Evolutionary conservation across 192 early-diverging fungal genomes (phyloP).

Genomic region (Phlyctochytrium bullatum): DNA sequence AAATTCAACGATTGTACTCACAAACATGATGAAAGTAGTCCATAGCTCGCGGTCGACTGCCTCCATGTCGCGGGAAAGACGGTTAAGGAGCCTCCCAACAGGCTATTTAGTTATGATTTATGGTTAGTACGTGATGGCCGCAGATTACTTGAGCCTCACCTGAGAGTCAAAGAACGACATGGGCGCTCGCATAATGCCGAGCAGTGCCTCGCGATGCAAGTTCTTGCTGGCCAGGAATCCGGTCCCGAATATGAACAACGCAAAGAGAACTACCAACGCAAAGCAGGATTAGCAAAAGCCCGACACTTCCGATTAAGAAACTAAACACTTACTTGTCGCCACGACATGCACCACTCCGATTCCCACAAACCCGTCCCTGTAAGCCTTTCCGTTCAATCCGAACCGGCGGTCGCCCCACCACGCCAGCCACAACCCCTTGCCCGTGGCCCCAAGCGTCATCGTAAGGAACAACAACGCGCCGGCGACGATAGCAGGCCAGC

Average conservation of each 20-base stretch:
- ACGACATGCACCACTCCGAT: background rate
- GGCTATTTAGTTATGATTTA: too few relatives aligned
- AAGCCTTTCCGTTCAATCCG: background rate
- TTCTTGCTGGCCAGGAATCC: background rate
- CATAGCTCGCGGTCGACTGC: slow-evolving; percentile 56
- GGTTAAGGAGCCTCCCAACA: slow-evolving; percentile 65
- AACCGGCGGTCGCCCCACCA: background rate
- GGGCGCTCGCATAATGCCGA: slow-evolving; percentile 45
- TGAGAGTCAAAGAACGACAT: slow-evolving; percentile 64
- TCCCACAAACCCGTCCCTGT: background rate
- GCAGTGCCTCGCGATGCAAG: slow-evolving; percentile 46
- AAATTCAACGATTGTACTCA: slow-evolving; percentile 11
- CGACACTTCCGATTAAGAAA: background rate
- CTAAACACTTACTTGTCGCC: background rate
- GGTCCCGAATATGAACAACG: background rate
- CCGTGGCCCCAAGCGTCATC: background rate
- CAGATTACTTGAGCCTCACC: too few relatives aligned
- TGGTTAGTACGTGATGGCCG: too few relatives aligned
- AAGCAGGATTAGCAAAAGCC: background rate
- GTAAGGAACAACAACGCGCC: background rate
- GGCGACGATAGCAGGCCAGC: too few relatives aligned
- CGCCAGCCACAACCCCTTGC: background rate
- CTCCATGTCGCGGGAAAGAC: slow-evolving; percentile 50
- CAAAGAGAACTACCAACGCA: too few relatives aligned
- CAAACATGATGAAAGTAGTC: background rate